Evolutionary conservation across 148 eudicot species (phyloP), one percentile per base, ranked within the genome.

Genomic region (Nepenthes mirabilis): DNA sequence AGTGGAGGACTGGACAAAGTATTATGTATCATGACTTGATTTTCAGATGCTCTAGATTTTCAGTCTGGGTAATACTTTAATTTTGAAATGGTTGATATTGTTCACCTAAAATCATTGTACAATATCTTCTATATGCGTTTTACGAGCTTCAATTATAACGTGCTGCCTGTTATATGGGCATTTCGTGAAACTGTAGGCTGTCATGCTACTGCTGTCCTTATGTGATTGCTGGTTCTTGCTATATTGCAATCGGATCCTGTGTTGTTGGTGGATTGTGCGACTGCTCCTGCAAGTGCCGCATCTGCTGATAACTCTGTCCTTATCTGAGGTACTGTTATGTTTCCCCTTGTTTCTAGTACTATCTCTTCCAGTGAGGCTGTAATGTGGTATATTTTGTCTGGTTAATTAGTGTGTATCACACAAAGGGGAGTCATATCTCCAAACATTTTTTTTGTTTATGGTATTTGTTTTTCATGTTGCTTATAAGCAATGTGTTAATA

Each of bases 201-300:
- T 59, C 32, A 45, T 85, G 56, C 63, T 83, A 55, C 72, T 81
- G 48, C 59, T 83, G 34, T 73, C 71, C 45, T 62, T 58, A 47
- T 67, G 69, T 58, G 75, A 61, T 36, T 63, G 47, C 58, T 77
- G 86, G 88, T 63, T 72, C 69, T 52, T 59, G 61, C 60, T 74
- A 23, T 23, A 23, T 23, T 77, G 78, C 70, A 68, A 69, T 67
- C 60, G 72, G 43, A 8, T 76, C 47, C 32, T 80, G 13, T 87
- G 87, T 61, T 63, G 75, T 51, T 84, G 90, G 95, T 84, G 85
- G 95, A 74, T 87, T 50, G 33, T 75, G 32, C 81, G 75, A 68
- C 69, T 82, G 47, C 58, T 81, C 14, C 56, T 79, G n/a, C 64
- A 60, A 60, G 55, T 83, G 12, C 95, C 87, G 63, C 73, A 66